These are phyloP conservation scores for Scleroderma bovista DNA, from an alignment of 768 basidiomycete species.

Conservation along the genomic window DNA sequence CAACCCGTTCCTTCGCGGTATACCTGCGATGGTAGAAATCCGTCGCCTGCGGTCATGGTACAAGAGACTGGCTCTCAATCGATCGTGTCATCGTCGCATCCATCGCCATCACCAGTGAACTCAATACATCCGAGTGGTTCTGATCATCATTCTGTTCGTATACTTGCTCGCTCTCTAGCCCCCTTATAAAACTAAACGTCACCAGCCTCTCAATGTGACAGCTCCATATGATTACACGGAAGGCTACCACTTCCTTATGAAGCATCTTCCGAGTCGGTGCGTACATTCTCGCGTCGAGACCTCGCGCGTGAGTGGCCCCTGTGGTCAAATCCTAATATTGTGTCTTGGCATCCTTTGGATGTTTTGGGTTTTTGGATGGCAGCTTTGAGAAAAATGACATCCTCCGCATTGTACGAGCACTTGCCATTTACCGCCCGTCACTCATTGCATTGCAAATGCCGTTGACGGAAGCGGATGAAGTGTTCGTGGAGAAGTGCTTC, in stretches of 20 bases:
- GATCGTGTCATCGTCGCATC: conserved; percentile 26
- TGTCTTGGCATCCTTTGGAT: conserved; percentile 38
- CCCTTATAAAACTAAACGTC: conserved; percentile 48
- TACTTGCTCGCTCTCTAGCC: conserved; percentile 8
- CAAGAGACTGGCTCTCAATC: conserved; percentile 24
- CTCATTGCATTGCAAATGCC: conserved; percentile 98
- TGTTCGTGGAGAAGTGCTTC: conserved; percentile 94
- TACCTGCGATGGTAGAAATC: conserved; percentile 43
- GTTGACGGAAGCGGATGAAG: conserved; percentile 90
- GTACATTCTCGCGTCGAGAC: conserved; percentile 37
- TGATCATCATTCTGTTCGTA: conserved; percentile 29
- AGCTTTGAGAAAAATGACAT: conserved; percentile 98
- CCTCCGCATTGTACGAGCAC: conserved; percentile 85
- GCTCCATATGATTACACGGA: conserved; percentile 92
- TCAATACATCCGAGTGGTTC: conserved; percentile 35
- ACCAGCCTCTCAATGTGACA: conserved; percentile 54
- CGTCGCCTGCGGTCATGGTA: conserved; percentile 32
- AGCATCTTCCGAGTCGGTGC: conserved; percentile 79
- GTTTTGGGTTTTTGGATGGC: conserved; percentile 22
- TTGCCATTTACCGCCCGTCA: conserved; percentile 94
- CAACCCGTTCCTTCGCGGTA: conserved; percentile 37
- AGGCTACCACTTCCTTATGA: conserved; percentile 96
- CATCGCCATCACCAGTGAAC: conserved; percentile 39
- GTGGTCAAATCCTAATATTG: conserved; percentile 29
- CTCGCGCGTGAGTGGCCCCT: conserved; percentile 37